These are phyloP conservation scores for Fraxinus excelsior DNA, from an alignment of 257 asterid species.

Conservation along the genomic window DNA sequence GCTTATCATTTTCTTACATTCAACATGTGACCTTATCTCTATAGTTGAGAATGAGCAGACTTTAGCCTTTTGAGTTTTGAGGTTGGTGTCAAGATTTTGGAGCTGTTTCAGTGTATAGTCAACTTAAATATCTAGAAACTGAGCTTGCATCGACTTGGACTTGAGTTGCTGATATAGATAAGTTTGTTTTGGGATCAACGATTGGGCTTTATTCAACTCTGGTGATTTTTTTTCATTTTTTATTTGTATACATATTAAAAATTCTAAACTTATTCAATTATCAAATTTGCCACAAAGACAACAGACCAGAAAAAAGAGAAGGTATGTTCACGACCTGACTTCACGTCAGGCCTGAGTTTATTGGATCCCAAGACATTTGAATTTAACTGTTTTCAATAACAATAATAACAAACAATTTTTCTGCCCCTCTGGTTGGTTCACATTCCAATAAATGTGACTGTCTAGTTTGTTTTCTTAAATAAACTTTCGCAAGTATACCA, in stretches of 20 bases:
- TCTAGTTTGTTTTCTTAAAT: background rate
- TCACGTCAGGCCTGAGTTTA: background rate
- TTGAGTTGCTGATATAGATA: background rate
- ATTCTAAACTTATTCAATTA: background rate
- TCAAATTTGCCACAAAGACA: background rate
- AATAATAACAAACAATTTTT: background rate
- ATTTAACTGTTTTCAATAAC: background rate
- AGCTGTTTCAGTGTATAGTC: background rate
- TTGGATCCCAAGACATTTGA: background rate
- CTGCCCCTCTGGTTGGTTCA: background rate
- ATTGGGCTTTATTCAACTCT: background rate
- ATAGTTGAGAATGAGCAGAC: background rate
- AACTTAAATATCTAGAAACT: background rate
- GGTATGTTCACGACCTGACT: background rate
- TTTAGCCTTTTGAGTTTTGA: background rate
- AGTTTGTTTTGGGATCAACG: background rate
- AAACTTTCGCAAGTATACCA: background rate
- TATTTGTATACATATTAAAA: background rate
- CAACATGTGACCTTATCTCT: background rate
- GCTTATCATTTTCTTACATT: background rate
- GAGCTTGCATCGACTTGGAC: background rate
- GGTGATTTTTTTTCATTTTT: background rate
- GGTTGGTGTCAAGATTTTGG: background rate
- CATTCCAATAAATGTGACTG: background rate
- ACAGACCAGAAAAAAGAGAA: background rate